Evolutionary conservation across 192 early-diverging fungal species (phyloP).

Genomic region (Coemansia sp.): DNA sequence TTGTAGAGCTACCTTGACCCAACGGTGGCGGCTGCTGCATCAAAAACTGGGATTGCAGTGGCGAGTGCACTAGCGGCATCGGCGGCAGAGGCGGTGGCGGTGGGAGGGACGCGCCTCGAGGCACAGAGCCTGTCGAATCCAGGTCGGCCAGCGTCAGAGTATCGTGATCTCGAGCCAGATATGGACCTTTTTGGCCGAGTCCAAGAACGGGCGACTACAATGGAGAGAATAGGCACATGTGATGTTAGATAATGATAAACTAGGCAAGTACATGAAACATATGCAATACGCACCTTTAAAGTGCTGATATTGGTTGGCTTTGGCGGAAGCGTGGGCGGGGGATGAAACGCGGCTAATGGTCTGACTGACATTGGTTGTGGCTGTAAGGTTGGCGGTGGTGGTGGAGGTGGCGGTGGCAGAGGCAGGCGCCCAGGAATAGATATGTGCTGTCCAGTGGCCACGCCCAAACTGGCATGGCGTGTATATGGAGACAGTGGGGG

Average conservation of each 20-base stretch:
- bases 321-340: constrained; percentile 26
- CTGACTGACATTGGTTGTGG: background rate
- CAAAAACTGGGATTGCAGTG: constrained; percentile 9
- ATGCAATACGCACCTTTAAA: constrained; percentile 17
- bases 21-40: constrained; percentile 24
- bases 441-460: background rate
- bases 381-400: background rate
- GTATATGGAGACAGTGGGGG: background rate
- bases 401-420: constrained; percentile 8
- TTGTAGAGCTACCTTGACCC: background rate
- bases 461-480: constrained; percentile 1
- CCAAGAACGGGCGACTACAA: constrained; percentile 16
- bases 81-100: constrained; percentile 24
- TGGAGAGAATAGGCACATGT: background rate
- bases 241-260: background rate
- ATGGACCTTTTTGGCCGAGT: background rate
- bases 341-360: background rate
- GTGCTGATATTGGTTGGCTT: constrained; percentile 36
- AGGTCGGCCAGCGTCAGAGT: background rate
- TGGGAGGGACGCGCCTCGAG: constrained; percentile 15
- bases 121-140: background rate
- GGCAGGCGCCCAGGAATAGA: constrained; percentile 1
- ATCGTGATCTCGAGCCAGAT: constrained; percentile 14
- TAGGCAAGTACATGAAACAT: background rate
- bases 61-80: constrained; percentile 7